Base-by-base conservation (phyloP, 352 stramenopile species). In the Phytophthora vignae region DNA sequence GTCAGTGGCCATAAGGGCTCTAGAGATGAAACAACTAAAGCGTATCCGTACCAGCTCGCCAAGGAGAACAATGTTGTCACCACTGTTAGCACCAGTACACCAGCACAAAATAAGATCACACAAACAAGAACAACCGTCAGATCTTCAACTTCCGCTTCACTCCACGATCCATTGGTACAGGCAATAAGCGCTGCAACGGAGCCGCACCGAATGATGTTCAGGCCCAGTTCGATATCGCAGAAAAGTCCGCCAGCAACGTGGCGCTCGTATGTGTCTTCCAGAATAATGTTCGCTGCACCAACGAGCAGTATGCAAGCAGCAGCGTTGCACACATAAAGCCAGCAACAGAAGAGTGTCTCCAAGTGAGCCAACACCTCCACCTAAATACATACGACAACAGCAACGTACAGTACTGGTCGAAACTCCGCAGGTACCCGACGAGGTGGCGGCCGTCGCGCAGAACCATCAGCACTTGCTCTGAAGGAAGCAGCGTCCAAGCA, bases 391-490 rank as follows among this genome's bases (percentile, higher is more conserved):
- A n/a, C 9, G 62, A 49, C 44, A 48, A 4, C n/a, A 64, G 2
- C 7, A 31, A 83, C 86, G 61, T 78, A 96, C 90, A 96, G 67
- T 85, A 96, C 61, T 95, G 88, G 64, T 97, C 88, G 56, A 97
- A 96, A 69, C 88, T 96, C n/a, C 88, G 88, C 21, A 95, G 74
- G 52, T 88, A 95, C 56, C 96, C 95, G 48, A 98, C 88, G 54
- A 99, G 83, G 80, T 99, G 96, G 49, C 97, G 90, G 36, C 97
- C 97, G 79, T 99, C 97, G 53, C 95, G 89, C 33, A 99, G 81
- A 25, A 99, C 94, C 62, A 99, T 90, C 50, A 96, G 73, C 69
- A 96, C 90, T 86, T 95, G 84, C 79, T 96, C 90, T 96, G 64
- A 1, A 33, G 29, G 29, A 33, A 33, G 54, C 25, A 65, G 55